Percentiles rank a stretch among this genome's conserved stretches.
These are phyloP conservation scores for Kodamaea anthophila DNA, from an alignment of 1,139 yeast species.

Conservation along the genomic window DNA sequence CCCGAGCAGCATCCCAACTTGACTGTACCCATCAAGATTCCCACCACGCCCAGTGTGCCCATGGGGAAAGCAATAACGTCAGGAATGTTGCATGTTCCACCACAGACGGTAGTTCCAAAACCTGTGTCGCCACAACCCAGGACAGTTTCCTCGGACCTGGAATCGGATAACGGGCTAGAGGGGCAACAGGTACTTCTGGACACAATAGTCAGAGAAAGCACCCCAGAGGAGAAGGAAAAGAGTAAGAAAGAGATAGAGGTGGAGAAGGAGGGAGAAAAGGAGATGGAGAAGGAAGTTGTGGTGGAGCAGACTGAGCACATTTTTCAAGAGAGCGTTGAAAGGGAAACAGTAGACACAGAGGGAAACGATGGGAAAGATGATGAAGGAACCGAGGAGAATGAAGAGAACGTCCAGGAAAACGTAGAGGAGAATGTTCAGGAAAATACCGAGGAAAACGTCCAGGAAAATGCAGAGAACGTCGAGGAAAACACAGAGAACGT, in stretches of 20 bases:
- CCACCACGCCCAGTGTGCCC: constrained; percentile 12
- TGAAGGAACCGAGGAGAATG: constrained; percentile 1
- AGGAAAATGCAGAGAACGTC: too few species aligned
- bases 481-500: too few species aligned
- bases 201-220: constrained; percentile 1
- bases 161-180: constrained; percentile 1
- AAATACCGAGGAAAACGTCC: too few species aligned
- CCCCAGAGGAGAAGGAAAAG: background rate
- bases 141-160: constrained; percentile 3
- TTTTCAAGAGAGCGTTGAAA: too few species aligned
- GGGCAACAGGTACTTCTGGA: constrained; percentile 2
- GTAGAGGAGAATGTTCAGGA: too few species aligned
- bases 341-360: background rate
- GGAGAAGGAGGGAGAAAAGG: background rate
- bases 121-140: background rate
- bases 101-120: constrained; percentile 9
- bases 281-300: background rate
- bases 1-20: constrained; percentile 21
- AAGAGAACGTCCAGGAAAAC: background rate
- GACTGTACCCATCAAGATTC: constrained; percentile 19
- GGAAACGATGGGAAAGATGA: constrained; percentile 1
- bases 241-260: background rate
- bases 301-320: background rate
- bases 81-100: constrained; percentile 51
- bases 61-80: constrained; percentile 53